These are phyloP conservation scores for Golubevia sp. DNA, from an alignment of 1,284 basidiomycete species.

Conservation along the genomic window DNA sequence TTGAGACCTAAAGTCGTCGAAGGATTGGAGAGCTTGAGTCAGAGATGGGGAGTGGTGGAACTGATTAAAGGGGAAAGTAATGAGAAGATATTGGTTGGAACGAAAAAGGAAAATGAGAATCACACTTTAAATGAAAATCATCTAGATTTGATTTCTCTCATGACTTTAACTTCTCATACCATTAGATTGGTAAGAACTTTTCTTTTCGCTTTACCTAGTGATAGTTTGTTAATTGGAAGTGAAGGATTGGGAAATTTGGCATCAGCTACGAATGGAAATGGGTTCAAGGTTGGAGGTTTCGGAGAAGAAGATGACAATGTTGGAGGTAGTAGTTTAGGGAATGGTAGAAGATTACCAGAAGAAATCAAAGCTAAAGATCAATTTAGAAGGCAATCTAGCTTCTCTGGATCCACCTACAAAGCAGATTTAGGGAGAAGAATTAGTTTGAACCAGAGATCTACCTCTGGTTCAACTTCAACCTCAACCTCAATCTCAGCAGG, in stretches of 20 bases:
- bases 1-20: conserved; percentile 13
- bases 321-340: not conserved
- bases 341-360: not conserved
- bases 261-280: conserved; percentile 6
- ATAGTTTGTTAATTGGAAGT: not conserved
- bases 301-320: too few species aligned
- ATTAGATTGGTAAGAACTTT: conserved; percentile 38
- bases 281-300: too few species aligned
- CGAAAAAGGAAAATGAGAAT: not conserved
- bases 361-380: conserved; percentile 19
- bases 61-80: conserved; percentile 3
- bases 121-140: not conserved
- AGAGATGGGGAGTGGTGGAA: conserved; percentile 13
- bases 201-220: conserved; percentile 25
- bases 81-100: not conserved
- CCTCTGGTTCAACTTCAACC: too few species aligned
- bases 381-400: conserved; percentile 32
- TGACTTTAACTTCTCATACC: conserved; percentile 25
- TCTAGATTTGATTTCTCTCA: conserved; percentile 14
- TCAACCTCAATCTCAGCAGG: too few species aligned
- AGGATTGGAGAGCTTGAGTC: conserved; percentile 13
- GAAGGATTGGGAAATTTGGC: not conserved
- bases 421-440: conserved; percentile 6
- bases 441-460: too few species aligned
- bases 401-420: conserved; percentile 19